Base-by-base conservation (phyloP, 2,329 filamentous ascomycete species). In the Ophiosphaerella herpotricha region DNA sequence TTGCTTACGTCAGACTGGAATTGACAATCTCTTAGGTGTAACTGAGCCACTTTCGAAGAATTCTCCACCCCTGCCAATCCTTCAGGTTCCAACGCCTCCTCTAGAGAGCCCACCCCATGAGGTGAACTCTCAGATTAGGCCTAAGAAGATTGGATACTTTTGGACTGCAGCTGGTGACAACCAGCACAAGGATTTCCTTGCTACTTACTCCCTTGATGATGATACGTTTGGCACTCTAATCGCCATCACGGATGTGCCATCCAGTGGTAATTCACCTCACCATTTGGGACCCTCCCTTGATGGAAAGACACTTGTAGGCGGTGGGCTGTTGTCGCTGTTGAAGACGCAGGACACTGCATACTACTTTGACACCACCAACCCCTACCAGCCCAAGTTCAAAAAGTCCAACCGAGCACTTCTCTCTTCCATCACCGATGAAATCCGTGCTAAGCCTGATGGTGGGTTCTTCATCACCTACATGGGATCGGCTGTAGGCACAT, bases 121-220 rank as follows among this genome's bases (percentile, higher is more conserved):
- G 9, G 72, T 76, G 2, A 81, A 79, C 63, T 54, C 60, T 23
- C 73, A 81, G 52, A 78, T 85, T 63, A 81, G 80, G 72, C 83
- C 84, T 24, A 86, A 85, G 79, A 86, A 86, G 74, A 82, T 86
- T 63, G 84, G 82, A 0, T 85, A 85, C 70, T 85, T 85, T 72
- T 85, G 82, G 82, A 84, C 82, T 44, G 83, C 78, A 14, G 75
- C 83, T 31, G 83, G 81, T 32, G 82, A 85, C 60, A 85, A 85
- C 60, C 61, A 77, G 39, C 82, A 85, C 68, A 80, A 80, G 63
- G 78, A 85, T 56, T 85, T 85, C 67, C 67, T 85, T 37, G 80
- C 80, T 1, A 83, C 82, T 1, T 79, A 81, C 66, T 82, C 78
- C 63, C 77, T 85, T 4, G 83, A 85, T 55, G 83, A 85, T 74